Base-by-base conservation (phyloP, 495 filamentous ascomycete species). In the Tuber umbilicatum region DNA sequence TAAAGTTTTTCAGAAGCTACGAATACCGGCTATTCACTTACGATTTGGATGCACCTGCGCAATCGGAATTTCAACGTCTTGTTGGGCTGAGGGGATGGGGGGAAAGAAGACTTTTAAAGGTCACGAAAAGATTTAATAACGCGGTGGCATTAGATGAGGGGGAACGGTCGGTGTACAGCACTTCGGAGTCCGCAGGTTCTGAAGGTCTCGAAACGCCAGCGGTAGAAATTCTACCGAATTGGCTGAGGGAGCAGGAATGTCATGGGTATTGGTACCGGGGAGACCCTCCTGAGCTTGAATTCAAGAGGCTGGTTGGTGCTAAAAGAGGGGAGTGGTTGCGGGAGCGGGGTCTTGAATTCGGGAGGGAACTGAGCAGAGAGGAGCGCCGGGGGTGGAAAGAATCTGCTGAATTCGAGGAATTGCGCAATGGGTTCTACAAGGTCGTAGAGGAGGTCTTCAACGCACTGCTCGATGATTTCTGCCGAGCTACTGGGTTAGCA, bases 291-390 rank as follows among this genome's bases (percentile, higher is more conserved):
- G 55, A 64, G 27, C 55, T 64, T 64, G 55, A 64, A 35, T 64
- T 64, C 27, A 64, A 6, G 5, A 17, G 7, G 6, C 14, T 64
- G 14, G 55, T 17, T 17, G 0, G 3, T 64, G 55, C 7, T 27
- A 64, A 35, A 31, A 31, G 27, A 31, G 0, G 1, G 16, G 27
- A 64, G 27, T 64, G 55, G 55, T 5, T 14, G 4, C 12, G 0
- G 55, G 0, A 16, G 4, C 12, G 2, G 1, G 0, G 1, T 2
- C 14, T 35, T 2, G n/a, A 0, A 19, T 17, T 16, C 27, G 1
- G 12, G 50, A 14, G 12, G 50, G 2, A 5, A 9, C 3, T 35
- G 55, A 64, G n/a, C 27, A 7, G 0, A 27, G 55, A 31, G 55
- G 55, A n/a, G 12, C 55, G 27, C 35, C 9, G 27, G 27, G 3